Conservation (phyloP, 1,139 yeast genomes). For the Pichiaceae sp. region DNA sequence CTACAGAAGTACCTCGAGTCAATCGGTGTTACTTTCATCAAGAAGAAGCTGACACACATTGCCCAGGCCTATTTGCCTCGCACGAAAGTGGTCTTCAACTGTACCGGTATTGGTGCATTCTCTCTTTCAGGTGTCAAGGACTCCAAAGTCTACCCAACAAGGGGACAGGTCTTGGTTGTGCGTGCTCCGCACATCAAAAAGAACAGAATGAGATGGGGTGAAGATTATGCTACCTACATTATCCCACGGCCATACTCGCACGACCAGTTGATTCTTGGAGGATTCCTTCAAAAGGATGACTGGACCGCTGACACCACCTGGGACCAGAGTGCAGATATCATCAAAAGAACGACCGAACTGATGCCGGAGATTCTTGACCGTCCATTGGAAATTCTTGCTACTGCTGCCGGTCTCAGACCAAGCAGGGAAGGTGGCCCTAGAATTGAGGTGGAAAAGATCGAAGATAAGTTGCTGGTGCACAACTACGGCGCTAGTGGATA, state of each 20-base stretch:
- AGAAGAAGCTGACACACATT: constrained; percentile 40
- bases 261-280: constrained; percentile 61
- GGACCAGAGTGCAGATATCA: constrained; percentile 48
- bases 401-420: constrained; percentile 65
- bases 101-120: constrained; percentile 60
- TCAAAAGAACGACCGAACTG: constrained; percentile 45
- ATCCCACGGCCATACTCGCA: constrained; percentile 60
- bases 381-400: constrained; percentile 43
- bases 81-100: constrained; percentile 50
- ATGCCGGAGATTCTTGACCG: constrained; percentile 42
- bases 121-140: constrained; percentile 52
- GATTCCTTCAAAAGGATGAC: constrained; percentile 50
- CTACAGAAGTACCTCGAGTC: constrained; percentile 33
- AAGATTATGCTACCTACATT: constrained; percentile 48
- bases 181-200: constrained; percentile 47
- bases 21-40: constrained; percentile 40
- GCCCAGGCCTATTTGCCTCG: constrained; percentile 38
- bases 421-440: constrained; percentile 62
- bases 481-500: constrained; percentile 74
- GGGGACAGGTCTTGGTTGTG: constrained; percentile 64
- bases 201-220: constrained; percentile 43
- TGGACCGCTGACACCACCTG: constrained; percentile 50
- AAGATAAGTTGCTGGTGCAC: constrained; percentile 39
- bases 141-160: constrained; percentile 44
- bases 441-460: constrained; percentile 41